Evolutionary conservation across 257 asterid genomes (phyloP), one percentile per base, ranked within the genome.

Genomic region (Nicotiana paniculata): DNA sequence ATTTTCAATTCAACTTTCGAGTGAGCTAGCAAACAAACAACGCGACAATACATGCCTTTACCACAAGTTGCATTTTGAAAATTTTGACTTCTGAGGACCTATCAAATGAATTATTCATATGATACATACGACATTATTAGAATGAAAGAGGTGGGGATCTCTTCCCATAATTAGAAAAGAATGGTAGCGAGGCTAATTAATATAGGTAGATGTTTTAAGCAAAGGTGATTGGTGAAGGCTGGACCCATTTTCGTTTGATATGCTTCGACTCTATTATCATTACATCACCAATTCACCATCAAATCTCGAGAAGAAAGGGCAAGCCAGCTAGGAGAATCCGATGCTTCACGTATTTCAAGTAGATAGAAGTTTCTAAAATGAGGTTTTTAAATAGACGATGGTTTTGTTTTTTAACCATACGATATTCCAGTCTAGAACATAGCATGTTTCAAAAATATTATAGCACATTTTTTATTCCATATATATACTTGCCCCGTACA

Each of bases 321-420:
- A 80, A 21, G 64, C 78, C 83, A 81, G 83, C 83, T 66, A 66
- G 46, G 78, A 32, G 78, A 81, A 81, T 81, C 83, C 66, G 64
- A 81, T 81, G 83, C 83, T 81, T 81, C 67, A 72, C 78, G 4
- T 66, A 37, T 66, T 51, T 72, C 78, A 53, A 81, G 77, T 51
- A 75, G 9, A 74, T 48, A 21, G 62, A 11, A 30, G 11, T 66
- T 72, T 65, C 21, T 32, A 58, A 58, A 58, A 18, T 18, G 64
- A 58, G 64, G 12, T 18, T 24, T 24, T 9, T 24, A 21, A 61
- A 30, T 24, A 61, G 1, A 6, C 18, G 58, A 5, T 32, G 1
- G 48, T 64, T 15, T 26, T 51, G 9, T 68, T 68, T 35, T 68
- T 9, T 1, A 9, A 2, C 3, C 46, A 15, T 75, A 24, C 17